Evolutionary conservation across 345 rosid species (phyloP), one percentile per base, ranked within the genome.

Genomic region (Aquilaria malaccensis): DNA sequence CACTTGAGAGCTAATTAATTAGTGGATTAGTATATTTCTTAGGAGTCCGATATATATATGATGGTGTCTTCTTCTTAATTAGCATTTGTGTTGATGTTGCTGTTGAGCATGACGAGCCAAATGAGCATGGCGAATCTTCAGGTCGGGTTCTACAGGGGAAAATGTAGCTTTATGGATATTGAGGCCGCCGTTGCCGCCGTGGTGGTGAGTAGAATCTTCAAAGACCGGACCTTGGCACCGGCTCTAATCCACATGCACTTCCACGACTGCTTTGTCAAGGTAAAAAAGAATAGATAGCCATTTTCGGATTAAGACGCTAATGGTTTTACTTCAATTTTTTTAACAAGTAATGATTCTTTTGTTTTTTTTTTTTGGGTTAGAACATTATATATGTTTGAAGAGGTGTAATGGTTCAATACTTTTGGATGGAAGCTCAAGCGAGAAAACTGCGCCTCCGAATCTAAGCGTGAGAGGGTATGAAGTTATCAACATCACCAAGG

Each of bases 351-450:
- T 52, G 87, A 78, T 51, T 81, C 82, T 57, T 81, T 81, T 33
- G 80, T 71, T 67, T 52, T 7, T 14, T 32, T 47, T 29, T 15
- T 12, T 30, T 52, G 15, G 13, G 31, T 2, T 2, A 22, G 31
- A 53, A n/a, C 9, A 29, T 32, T 50, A 13, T 5, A 14, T 15
- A 13, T 59, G 11, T 2, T 33, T 1, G 47, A 56, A 76, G 83
- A 81, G 83, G 30, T 79, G 83, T 43, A 83, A 77, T 63, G 87
- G 82, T 0, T 82, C 84, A 7, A 66, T 79, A 53, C 50, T 79
- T 9, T 45, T 79, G 33, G 80, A 82, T 12, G 79, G 66, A 9
- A 7, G 3, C 41, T n/a, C 69, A 13, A 62, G 55, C 3, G 84
- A 82, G 74, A 79, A 73, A 72, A 79, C 66, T 3, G 82, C 77